Evolutionary conservation across 495 filamentous ascomycete species (phyloP), one percentile per base, ranked within the genome.

Genomic region (Arthonia radiata): DNA sequence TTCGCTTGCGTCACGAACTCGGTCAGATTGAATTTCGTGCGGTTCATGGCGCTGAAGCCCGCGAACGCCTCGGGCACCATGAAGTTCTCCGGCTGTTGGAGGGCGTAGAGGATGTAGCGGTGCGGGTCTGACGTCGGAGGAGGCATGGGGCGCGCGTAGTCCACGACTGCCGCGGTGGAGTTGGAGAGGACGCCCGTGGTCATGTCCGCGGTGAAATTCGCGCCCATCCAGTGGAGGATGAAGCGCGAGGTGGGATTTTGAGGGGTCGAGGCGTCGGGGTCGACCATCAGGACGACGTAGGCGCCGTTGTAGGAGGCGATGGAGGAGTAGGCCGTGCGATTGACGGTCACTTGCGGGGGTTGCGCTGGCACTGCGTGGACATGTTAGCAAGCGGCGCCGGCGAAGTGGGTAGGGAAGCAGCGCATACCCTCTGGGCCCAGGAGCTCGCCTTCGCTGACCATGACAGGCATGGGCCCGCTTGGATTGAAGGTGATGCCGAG

Each of bases 201-300:
- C 6, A 24, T 10, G 21, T 15, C 22, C 6, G 26, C 27, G 27
- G 15, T 19, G 12, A 15, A 12, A n/a, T 28, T 21, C 25, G 25
- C 18, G 14, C 28, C 25, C 8, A 34, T 18, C 31, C 31, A 34
- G 26, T 34, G 31, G 4, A 34, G 17, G 31, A 34, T 30, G 15
- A 29, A 15, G 6, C 26, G 8, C 17, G 3, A 9, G 27, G 26
- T 30, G 5, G 27, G 17, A 11, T 30, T 16, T n/a, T 29, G 18
- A 11, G 31, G 31, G 18, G 31, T 30, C 7, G 31, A 27, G 18
- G 31, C 31, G 24, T 33, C 31, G 11, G 31, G 31, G 18, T 33
- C 31, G 12, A 28, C 22, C 31, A 33, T 33, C 25, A 30, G 11
- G 28, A 30, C 17, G 17, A 19, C 24, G 28, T 12, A 30, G 29